A percentile compares a stretch with the other conserved stretches of the same genome.
Evolutionary conservation across 1,284 basidiomycete species (phyloP).

Genomic region (Termitomyces sp.): DNA sequence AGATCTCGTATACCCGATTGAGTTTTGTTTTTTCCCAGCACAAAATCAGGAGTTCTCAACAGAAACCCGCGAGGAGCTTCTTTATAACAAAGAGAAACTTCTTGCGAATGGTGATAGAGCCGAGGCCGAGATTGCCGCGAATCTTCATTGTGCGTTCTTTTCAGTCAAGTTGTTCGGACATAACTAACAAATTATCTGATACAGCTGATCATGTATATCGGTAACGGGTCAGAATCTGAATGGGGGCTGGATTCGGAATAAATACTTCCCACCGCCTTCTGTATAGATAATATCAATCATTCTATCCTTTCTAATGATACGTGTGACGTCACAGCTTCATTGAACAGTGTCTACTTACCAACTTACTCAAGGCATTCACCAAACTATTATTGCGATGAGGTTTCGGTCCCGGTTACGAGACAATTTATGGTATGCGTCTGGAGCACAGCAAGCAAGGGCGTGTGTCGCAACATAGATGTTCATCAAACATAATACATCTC

Average conservation of each 20-base stretch:
- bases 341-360: background rate
- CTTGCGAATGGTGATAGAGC: slow-evolving; percentile 93
- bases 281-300: slow-evolving; percentile 17
- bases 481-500: background rate
- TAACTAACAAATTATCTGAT: slow-evolving; percentile 11
- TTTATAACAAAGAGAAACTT: slow-evolving; percentile 99
- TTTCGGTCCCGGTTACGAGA: background rate
- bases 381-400: slow-evolving; percentile 3
- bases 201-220: slow-evolving; percentile 43
- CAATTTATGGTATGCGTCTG: background rate
- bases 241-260: slow-evolving; percentile 15
- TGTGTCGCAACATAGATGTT: background rate
- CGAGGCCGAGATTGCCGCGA: slow-evolving; percentile 95
- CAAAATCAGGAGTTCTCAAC: slow-evolving; percentile 97
- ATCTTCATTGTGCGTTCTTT: slow-evolving; percentile 67
- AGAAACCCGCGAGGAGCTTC: slow-evolving; percentile 95
- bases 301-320: slow-evolving; percentile 6
- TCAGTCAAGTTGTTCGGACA: slow-evolving; percentile 12
- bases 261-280: slow-evolving; percentile 13
- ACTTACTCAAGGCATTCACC: background rate
- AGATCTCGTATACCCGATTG: slow-evolving; percentile 9
- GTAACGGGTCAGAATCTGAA: slow-evolving; percentile 26
- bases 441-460: slow-evolving; percentile 1
- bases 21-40: slow-evolving; percentile 42
- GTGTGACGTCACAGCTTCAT: slow-evolving; percentile 16